These are phyloP conservation scores for Elongisporangium anandrum DNA, from an alignment of 352 stramenopile genomes.

Conservation along the genomic window DNA sequence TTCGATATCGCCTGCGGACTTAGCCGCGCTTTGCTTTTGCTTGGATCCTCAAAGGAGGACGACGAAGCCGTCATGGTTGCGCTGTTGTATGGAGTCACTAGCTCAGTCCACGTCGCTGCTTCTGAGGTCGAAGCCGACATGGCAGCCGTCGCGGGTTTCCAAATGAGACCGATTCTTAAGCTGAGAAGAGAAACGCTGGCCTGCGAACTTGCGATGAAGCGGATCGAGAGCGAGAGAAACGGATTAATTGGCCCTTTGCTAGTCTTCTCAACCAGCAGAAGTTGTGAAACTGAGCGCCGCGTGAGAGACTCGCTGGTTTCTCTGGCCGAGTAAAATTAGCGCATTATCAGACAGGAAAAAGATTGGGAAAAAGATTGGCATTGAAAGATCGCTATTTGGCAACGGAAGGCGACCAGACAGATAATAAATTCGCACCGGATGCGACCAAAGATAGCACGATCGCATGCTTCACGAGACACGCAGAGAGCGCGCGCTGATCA, in stretches of 20 bases:
- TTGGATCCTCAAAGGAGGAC: not conserved
- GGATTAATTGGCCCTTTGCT: not conserved
- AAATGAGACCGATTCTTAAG: not conserved
- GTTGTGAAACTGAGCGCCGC: not conserved
- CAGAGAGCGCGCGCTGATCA: too few relatives aligned
- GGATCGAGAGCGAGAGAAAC: not conserved
- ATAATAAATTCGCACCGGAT: not conserved
- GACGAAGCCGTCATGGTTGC: not conserved
- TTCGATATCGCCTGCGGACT: constrained; percentile 61
- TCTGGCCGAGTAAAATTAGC: not conserved
- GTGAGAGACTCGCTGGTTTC: not conserved
- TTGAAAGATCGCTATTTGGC: not conserved
- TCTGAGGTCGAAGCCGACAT: not conserved
- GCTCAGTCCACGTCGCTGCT: not conserved
- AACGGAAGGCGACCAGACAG: not conserved
- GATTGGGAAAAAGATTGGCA: not conserved
- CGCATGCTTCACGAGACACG: not conserved
- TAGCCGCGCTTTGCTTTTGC: constrained; percentile 31
- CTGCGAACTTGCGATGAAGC: not conserved
- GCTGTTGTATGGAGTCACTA: not conserved
- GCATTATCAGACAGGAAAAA: not conserved
- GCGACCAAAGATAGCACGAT: not conserved
- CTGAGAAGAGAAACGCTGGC: constrained; percentile 2
- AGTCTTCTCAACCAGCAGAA: not conserved
- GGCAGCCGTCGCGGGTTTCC: not conserved